Evolutionary conservation across 2,329 filamentous ascomycete species (phyloP).

Genomic region (Clonostachys byssicola): DNA sequence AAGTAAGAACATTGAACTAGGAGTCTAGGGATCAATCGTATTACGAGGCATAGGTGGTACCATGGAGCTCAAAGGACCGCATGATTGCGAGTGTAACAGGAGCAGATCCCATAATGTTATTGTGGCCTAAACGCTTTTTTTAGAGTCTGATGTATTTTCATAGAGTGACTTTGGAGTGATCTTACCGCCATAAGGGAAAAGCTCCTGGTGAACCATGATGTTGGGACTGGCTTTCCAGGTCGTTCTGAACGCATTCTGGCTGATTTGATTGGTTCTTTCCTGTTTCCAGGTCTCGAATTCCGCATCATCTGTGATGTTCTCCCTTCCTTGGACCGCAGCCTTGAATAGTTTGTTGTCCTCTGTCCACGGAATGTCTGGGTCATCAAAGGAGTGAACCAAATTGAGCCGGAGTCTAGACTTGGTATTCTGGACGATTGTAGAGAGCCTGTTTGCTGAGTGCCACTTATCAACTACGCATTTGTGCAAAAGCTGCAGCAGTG

Average conservation of each 20-base stretch:
- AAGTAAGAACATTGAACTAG: too few species aligned
- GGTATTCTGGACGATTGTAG: constrained; percentile 47
- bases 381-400: constrained; percentile 76
- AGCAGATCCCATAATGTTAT: constrained; percentile 62
- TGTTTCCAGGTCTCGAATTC: constrained; percentile 40
- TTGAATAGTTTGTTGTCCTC: constrained; percentile 64
- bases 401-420: constrained; percentile 57
- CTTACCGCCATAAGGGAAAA: constrained; percentile 51
- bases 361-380: constrained; percentile 75
- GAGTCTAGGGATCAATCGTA: too few species aligned
- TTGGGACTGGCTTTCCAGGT: constrained; percentile 37
- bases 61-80: constrained; percentile 53
- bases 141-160: background rate
- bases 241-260: constrained; percentile 42
- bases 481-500: constrained; percentile 56
- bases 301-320: constrained; percentile 25
- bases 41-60: constrained; percentile 16
- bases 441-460: constrained; percentile 66
- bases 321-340: constrained; percentile 49
- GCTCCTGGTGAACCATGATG: constrained; percentile 47
- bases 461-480: constrained; percentile 73
- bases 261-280: constrained; percentile 33
- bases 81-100: constrained; percentile 61
- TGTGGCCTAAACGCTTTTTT: constrained; percentile 51
- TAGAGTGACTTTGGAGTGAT: constrained; percentile 1